These are phyloP conservation scores for Blastobotrys americana DNA, from an alignment of 805 yeast species.

Conservation along the genomic window DNA sequence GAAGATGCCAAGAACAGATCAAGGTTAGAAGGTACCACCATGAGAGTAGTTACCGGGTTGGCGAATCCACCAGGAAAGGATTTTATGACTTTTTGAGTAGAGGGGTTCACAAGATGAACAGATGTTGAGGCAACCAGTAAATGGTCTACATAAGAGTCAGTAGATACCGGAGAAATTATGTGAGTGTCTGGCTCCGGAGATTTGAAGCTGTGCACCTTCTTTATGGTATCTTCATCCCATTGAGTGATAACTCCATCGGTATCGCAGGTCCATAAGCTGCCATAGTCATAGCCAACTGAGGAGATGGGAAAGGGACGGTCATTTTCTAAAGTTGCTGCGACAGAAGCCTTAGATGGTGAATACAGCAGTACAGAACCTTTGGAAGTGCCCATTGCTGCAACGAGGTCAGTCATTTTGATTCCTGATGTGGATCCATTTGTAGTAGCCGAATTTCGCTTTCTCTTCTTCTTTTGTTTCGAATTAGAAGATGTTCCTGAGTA, in stretches of 20 bases:
- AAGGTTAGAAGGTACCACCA: conserved; percentile 30
- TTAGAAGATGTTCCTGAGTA: conserved; percentile 7
- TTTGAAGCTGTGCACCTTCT: conserved; percentile 25
- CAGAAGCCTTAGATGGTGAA: conserved; percentile 57
- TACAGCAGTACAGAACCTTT: conserved; percentile 59
- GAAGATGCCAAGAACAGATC: conserved; percentile 63
- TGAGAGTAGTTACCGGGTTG: conserved; percentile 50
- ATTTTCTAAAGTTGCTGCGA: conserved; percentile 45
- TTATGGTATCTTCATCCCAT: conserved; percentile 49
- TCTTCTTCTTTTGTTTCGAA: conserved; percentile 23
- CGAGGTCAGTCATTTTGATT: conserved; percentile 33
- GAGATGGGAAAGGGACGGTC: conserved; percentile 42
- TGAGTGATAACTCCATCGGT: conserved; percentile 49
- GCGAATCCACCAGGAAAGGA: conserved; percentile 67
- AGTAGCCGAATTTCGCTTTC: conserved; percentile 25
- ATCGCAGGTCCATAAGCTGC: conserved; percentile 55
- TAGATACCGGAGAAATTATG: conserved; percentile 10
- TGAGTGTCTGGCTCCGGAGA: conserved; percentile 15
- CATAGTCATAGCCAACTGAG: conserved; percentile 39
- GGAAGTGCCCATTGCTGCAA: conserved; percentile 56
- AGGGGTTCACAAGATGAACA: conserved; percentile 45
- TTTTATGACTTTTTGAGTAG: conserved; percentile 27
- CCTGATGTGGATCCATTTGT: conserved; percentile 6
- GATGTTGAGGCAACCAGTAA: conserved; percentile 62
- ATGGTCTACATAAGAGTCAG: conserved; percentile 26